Evolutionary conservation across 2,329 filamentous ascomycete species (phyloP).

Genomic region (Ophiostoma tasmaniense): DNA sequence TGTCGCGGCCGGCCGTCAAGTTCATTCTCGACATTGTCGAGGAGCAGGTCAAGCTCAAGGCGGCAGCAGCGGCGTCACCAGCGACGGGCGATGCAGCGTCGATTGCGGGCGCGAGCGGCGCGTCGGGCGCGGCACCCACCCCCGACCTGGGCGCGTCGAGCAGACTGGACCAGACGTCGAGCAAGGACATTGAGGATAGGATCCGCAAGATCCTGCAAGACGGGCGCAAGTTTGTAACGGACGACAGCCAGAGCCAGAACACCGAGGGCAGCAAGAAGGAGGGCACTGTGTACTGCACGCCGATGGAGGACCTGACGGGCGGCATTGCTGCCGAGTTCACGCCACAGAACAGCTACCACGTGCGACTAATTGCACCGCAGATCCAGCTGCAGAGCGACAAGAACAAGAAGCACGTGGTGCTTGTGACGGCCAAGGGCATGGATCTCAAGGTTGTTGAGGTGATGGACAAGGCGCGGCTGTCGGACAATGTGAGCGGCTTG

Average conservation of each 20-base stretch:
- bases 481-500: slow-evolving; percentile 85
- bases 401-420: slow-evolving; percentile 89
- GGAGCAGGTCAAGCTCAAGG: slow-evolving; percentile 72
- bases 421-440: slow-evolving; percentile 97
- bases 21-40: slow-evolving; percentile 98
- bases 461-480: slow-evolving; percentile 91
- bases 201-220: slow-evolving; percentile 81
- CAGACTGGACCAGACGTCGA: slow-evolving; percentile 46
- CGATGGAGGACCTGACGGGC: slow-evolving; percentile 56
- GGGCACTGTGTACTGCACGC: slow-evolving; percentile 28
- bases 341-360: slow-evolving; percentile 86
- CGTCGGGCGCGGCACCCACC: slow-evolving; percentile 19
- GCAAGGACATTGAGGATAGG: slow-evolving; percentile 66
- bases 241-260: slow-evolving; percentile 43
- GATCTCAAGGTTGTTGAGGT: slow-evolving; percentile 95
- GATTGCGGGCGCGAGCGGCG: slow-evolving; percentile 20
- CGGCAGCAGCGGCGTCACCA: slow-evolving; percentile 15
- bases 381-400: slow-evolving; percentile 98
- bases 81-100: neutral
- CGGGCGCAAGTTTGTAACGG: slow-evolving; percentile 70
- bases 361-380: slow-evolving; percentile 91
- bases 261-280: slow-evolving; percentile 15
- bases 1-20: slow-evolving; percentile 90
- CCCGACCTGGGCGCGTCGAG: slow-evolving; percentile 24
- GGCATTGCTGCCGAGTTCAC: slow-evolving; percentile 83